Conservation (phyloP, 1,139 yeast genomes). For the Yamadazyma siamensis region DNA sequence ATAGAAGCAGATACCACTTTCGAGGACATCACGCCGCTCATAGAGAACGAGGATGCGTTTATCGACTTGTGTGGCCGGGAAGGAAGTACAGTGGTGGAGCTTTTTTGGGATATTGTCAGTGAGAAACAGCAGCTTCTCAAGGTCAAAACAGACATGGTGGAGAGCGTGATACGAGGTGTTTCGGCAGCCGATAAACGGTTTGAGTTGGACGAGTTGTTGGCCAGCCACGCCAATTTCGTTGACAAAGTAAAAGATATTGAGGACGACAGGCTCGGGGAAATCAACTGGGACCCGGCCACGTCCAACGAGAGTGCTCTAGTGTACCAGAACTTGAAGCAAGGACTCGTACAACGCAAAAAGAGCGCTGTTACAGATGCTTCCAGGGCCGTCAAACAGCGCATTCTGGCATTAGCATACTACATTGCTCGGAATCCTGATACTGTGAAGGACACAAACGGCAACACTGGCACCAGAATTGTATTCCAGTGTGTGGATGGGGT, state of each 20-base stretch:
- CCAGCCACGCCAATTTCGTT: constrained; percentile 21
- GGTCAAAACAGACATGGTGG: constrained; percentile 58
- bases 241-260: constrained; percentile 15
- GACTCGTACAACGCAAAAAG: constrained; percentile 17
- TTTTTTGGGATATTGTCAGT: constrained; percentile 75
- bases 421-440: too few relatives aligned
- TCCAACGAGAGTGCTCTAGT: constrained; percentile 19
- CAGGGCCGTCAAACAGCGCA: too few relatives aligned
- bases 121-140: constrained; percentile 54
- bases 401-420: too few relatives aligned
- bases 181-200: constrained; percentile 3
- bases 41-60: constrained; percentile 61
- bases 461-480: too few relatives aligned
- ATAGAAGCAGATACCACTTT: constrained; percentile 59
- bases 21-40: constrained; percentile 47
- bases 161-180: constrained; percentile 44
- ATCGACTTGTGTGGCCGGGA: constrained; percentile 65
- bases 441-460: too few relatives aligned
- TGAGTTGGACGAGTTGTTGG: constrained; percentile 16
- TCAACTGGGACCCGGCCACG: constrained; percentile 18
- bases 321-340: constrained; percentile 25
- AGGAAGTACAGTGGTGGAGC: constrained; percentile 78
- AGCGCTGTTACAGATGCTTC: too few relatives aligned
- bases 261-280: constrained; percentile 25
- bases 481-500: too few relatives aligned